Evolutionary conservation across 2,329 filamentous ascomycete species (phyloP).

Genomic region (Aspergillus spinulosporus): DNA sequence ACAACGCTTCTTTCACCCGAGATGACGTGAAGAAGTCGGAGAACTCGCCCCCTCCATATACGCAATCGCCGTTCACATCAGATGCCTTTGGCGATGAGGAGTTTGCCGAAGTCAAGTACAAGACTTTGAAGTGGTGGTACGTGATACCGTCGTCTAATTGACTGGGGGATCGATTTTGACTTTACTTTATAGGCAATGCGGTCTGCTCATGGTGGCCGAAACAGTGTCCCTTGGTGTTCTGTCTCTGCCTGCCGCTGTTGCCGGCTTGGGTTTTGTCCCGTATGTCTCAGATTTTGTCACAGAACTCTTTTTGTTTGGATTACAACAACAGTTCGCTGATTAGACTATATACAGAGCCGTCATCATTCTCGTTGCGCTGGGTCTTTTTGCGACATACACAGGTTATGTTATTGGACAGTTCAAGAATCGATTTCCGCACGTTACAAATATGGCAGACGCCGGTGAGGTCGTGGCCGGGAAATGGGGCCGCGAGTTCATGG

Average conservation of each 20-base stretch:
- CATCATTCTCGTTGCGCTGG: slow-evolving; percentile 55
- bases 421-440: slow-evolving; percentile 57
- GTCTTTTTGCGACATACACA: slow-evolving; percentile 60
- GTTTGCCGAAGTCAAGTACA: slow-evolving; percentile 51
- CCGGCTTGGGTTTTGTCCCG: slow-evolving; percentile 55
- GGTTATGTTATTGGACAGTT: slow-evolving; percentile 63
- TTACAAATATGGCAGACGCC: slow-evolving; percentile 68
- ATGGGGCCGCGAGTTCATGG: slow-evolving; percentile 63
- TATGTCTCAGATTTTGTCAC: slow-evolving; percentile 26
- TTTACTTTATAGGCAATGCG: slow-evolving; percentile 45
- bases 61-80: slow-evolving; percentile 23
- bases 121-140: slow-evolving; percentile 51
- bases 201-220: slow-evolving; percentile 59
- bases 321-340: not conserved
- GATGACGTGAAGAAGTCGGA: slow-evolving; percentile 26
- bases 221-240: slow-evolving; percentile 61
- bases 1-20: slow-evolving; percentile 14
- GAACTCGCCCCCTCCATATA: not conserved
- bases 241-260: slow-evolving; percentile 55
- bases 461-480: slow-evolving; percentile 62
- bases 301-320: not conserved
- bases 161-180: not conserved
- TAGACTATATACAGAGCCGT: slow-evolving; percentile 41
- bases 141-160: slow-evolving; percentile 10
- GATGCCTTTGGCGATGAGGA: slow-evolving; percentile 46